Conservation (phyloP, 2,329 filamentous ascomycete genomes). For the Beauveria medogensis region DNA sequence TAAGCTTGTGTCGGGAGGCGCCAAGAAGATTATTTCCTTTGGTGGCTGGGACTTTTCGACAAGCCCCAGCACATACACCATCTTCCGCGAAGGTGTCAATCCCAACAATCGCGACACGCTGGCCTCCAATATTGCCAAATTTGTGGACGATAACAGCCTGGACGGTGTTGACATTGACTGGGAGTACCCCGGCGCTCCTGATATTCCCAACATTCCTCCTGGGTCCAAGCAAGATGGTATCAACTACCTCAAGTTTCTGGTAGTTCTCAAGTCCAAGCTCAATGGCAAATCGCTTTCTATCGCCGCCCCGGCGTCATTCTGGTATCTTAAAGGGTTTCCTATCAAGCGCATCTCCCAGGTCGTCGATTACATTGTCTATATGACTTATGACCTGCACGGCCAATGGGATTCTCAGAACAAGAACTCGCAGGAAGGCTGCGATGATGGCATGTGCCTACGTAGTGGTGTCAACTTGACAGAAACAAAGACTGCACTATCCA, state of each 20-base stretch:
- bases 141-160: neutral
- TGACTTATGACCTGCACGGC: slow-evolving; percentile 21
- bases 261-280: neutral
- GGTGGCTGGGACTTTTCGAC: slow-evolving; percentile 38
- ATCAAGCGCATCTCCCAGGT: slow-evolving; percentile 16
- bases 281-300: slow-evolving; percentile 14
- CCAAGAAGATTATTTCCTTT: slow-evolving; percentile 32
- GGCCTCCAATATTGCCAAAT: slow-evolving; percentile 19
- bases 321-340: slow-evolving; percentile 20
- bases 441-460: slow-evolving; percentile 22
- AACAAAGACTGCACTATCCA: slow-evolving; percentile 21
- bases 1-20: neutral
- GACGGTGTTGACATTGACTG: neutral
- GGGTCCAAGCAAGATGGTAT: slow-evolving; percentile 4
- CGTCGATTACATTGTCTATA: slow-evolving; percentile 22
- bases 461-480: slow-evolving; percentile 30
- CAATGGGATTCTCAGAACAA: slow-evolving; percentile 17
- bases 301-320: slow-evolving; percentile 20
- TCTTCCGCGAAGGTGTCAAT: slow-evolving; percentile 27
- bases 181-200: slow-evolving; percentile 11
- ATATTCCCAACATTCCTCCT: slow-evolving; percentile 13
- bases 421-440: slow-evolving; percentile 21
- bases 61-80: slow-evolving; percentile 23
- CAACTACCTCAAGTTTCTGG: slow-evolving; percentile 10
- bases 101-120: slow-evolving; percentile 24